Conservation (phyloP, 345 rosid species). For the Mallotus nudiflorus region DNA sequence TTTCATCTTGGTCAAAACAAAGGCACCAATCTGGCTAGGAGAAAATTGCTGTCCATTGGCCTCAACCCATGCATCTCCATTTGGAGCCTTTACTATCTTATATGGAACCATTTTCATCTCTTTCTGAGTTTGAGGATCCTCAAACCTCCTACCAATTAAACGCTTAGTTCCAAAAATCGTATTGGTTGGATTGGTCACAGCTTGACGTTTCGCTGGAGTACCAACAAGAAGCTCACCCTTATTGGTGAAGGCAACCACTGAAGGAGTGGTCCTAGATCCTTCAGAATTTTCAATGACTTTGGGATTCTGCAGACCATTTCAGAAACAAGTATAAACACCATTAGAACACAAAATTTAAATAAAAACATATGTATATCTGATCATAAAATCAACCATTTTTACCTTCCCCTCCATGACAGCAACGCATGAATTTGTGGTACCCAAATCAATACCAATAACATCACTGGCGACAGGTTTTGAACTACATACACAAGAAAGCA, state of each 20-base stretch:
- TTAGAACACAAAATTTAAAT: not conserved
- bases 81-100: conserved; percentile 37
- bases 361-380: not conserved
- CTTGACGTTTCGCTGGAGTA: conserved; percentile 43
- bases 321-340: not conserved
- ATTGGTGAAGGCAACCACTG: conserved; percentile 34
- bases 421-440: conserved; percentile 97
- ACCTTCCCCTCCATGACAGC: conserved; percentile 99
- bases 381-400: not conserved
- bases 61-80: conserved; percentile 46
- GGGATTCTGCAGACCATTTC: conserved; percentile 23
- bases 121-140: conserved; percentile 35
- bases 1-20: conserved; percentile 37
- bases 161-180: conserved; percentile 40
- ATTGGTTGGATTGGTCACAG: conserved; percentile 40
- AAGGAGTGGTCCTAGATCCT: conserved; percentile 41
- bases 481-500: conserved; percentile 30
- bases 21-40: conserved; percentile 41
- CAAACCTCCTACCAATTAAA: conserved; percentile 35
- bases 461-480: conserved; percentile 84
- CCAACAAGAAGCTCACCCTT: conserved; percentile 39
- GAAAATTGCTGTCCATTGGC: conserved; percentile 39
- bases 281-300: conserved; percentile 41
- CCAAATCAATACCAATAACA: conserved; percentile 94
- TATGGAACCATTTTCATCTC: conserved; percentile 45